Evolutionary conservation across 106 monocot species (phyloP).

Genomic region (Chionographis japonica): DNA sequence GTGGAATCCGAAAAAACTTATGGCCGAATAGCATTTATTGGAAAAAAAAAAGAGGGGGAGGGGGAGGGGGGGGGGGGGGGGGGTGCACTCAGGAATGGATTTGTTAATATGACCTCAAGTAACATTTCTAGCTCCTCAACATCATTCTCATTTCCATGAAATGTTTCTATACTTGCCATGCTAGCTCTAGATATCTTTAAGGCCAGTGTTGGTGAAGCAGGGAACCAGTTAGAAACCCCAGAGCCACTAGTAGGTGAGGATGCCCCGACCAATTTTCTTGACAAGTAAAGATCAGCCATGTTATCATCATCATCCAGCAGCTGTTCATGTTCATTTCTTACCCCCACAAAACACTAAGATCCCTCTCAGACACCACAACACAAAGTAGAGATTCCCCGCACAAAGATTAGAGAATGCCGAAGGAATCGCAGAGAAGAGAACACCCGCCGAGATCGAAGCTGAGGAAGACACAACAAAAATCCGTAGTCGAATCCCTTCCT

Average conservation of each 20-base stretch:
- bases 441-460: no score
- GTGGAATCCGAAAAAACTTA: not conserved
- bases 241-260: constrained; percentile 48
- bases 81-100: not conserved
- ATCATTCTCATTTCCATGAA: constrained; percentile 91
- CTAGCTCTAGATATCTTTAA: constrained; percentile 84
- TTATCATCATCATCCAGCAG: constrained; percentile 93
- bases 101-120: constrained; percentile 56
- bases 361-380: no score
- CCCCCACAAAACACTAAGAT: not conserved
- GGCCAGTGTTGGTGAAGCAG: constrained; percentile 66
- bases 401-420: not conserved
- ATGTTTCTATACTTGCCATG: constrained; percentile 65
- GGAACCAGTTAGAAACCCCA: constrained; percentile 43
- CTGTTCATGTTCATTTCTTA: constrained; percentile 94
- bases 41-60: no score
- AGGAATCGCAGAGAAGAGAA: not conserved
- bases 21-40: no score
- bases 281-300: constrained; percentile 96
- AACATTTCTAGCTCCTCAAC: constrained; percentile 98
- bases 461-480: no score
- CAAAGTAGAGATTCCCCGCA: no score
- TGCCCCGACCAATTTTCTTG: constrained; percentile 67
- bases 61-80: no score
- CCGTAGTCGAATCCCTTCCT: no score